Evolutionary conservation across 352 stramenopile species (phyloP), one percentile per base, ranked within the genome.

Genomic region (Achlya hypogyna): DNA sequence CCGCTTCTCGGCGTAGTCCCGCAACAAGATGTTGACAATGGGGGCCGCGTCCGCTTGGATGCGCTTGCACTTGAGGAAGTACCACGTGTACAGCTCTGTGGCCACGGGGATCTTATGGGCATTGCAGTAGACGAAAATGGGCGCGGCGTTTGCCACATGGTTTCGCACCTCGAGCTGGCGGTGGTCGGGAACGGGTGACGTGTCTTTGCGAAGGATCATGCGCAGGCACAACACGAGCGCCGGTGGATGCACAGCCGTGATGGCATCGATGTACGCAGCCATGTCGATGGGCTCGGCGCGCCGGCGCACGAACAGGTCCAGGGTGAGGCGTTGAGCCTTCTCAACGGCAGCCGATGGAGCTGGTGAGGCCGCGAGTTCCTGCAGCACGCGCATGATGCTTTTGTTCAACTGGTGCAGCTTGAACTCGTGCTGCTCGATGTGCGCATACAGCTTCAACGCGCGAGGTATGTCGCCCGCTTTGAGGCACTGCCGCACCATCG

Each of bases 41-140:
- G 6, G 2, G 25, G 12, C 25, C 31, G 49, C 12, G 8, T 10
- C 25, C 25, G 31, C 49, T 12, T 56, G 25, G 49, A 35, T 35
- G 31, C 31, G 49, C 31, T 56, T 56, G 31, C 49, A 56, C 31
- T 56, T 56, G 25, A 56, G 31, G 25, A 56, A 56, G 49, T 56
- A 56, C 31, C 25, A 56, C 31, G 49, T 56, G 31, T 27, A 56
- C 2, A 56, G 49, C 25, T 56, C 25, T 16, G 25, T 12, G 2
- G 49, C 12, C 2, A 56, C n/a, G 10, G 14, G 12, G 10, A 56
- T 10, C 2, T 56, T 20, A n/a, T 56, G 49, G 12, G 16, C 25
- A n/a, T 20, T 56, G 49, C 49, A 56, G 31, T 38, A 56, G 2
- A 27, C 49, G 25, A 56, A 56, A 20, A 56, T 56, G 12, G 49